A percentile compares a stretch with the other conserved stretches of the same genome.
phyloP scores from a whole-genome alignment of 1,284 basidiomycete species.

The Veloporphyrellus conicus region DNA sequence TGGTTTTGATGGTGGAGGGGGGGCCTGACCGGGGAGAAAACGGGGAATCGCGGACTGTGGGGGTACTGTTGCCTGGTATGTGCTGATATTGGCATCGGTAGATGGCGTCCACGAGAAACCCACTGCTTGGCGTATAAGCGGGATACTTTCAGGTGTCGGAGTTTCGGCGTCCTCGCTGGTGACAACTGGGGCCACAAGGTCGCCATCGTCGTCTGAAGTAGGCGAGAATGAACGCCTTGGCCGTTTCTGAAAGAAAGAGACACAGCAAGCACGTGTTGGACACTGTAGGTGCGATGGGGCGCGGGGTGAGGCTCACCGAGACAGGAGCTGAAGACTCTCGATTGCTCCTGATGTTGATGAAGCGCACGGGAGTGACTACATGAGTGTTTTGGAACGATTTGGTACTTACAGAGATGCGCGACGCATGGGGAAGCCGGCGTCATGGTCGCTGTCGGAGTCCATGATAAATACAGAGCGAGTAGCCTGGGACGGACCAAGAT shows the following conservation, averaged over 20 bases:
- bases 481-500: too few species aligned
- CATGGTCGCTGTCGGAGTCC: slow-evolving; percentile 17
- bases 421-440: slow-evolving; percentile 14
- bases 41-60: slow-evolving; percentile 23
- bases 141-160: slow-evolving; percentile 43
- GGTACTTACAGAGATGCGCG: slow-evolving; percentile 22
- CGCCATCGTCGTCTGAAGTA: slow-evolving; percentile 49
- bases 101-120: slow-evolving; percentile 44
- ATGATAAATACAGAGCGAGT: slow-evolving; percentile 8
- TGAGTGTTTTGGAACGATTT: not conserved
- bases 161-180: slow-evolving; percentile 44
- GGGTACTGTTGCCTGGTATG: slow-evolving; percentile 43
- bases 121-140: slow-evolving; percentile 53
- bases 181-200: slow-evolving; percentile 35
- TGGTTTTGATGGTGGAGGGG: slow-evolving; percentile 30
- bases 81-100: slow-evolving; percentile 31
- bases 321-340: slow-evolving; percentile 51
- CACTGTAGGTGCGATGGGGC: not conserved
- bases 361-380: slow-evolving; percentile 5
- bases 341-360: slow-evolving; percentile 44
- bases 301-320: slow-evolving; percentile 32
- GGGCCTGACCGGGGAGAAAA: slow-evolving; percentile 53
- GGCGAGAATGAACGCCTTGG: slow-evolving; percentile 48
- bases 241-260: slow-evolving; percentile 27
- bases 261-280: not conserved